Evolutionary conservation across 768 basidiomycete species (phyloP), one percentile per base, ranked within the genome.

Genomic region (Coprinellus micaceus): DNA sequence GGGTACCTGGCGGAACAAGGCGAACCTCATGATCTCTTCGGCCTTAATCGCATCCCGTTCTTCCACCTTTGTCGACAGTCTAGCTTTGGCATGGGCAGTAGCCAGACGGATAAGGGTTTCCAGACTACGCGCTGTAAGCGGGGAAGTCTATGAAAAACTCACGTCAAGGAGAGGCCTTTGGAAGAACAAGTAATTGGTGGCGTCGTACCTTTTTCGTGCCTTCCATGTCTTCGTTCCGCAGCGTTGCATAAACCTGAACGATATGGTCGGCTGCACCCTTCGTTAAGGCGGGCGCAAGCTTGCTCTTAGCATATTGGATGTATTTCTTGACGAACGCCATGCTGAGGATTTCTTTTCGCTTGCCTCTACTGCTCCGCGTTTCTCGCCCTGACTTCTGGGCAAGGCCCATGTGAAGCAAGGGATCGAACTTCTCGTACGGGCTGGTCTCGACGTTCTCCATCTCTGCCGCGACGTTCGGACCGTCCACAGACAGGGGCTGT

Each of bases 81-180:
- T 86, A 15, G 94, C 85, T 71, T 99, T 99, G 44, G 97, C 97
- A 71, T 99, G 97, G 1, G 97, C 97, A 17, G 96, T 99, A 4
- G 97, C 85, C 9, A 99, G 82, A 77, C 97, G 97, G 70, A 99
- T 99, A 47, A 99, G 82, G 0, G 97, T 99, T 72, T 99, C 97
- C 57, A 99, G 85, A 2, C 97, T 97, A 81, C 97, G 95, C 19
- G 97, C 96, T 2, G 97, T 99, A 63, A 99, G 75, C 10, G 97
- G 97, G 4, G 96, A 91, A 3, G 97, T 99, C 96, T 98, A 67
- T 30, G 46, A 63, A 52, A 54, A 53, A 60, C 43, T 56, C 51
- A 61, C 65, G 53, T 53, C 49, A 56, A 6, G 40, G 39, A 51
- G 29, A 39, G 51, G 51, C n/a, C 64, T 50, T 33, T 37, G 29